Base-by-base conservation (phyloP, 2,329 filamentous ascomycete species). In the Botrytis medusae region DNA sequence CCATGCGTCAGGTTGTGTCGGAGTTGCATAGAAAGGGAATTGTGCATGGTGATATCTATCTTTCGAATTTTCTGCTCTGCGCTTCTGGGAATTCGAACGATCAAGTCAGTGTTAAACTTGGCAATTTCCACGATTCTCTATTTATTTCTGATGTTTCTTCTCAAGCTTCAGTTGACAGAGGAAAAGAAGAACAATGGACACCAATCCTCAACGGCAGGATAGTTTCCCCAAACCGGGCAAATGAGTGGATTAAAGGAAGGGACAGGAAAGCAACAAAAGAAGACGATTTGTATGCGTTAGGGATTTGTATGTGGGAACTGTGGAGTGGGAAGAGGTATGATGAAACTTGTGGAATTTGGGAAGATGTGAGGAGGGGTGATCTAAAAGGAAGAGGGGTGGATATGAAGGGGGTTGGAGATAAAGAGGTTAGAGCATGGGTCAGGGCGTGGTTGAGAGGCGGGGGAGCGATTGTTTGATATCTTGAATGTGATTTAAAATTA, bases 261-360 rank as follows among this genome's bases (percentile, higher is more conserved):
- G 68, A 70, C 40, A 34, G 68, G 4, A 60, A 40, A 18, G 32
- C 54, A 22, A 40, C 20, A 7, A 37, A 20, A n/a, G 68, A 61
- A 32, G 57, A 51, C 12, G 57, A 62, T 51, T n/a, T 71, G 8
- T 71, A 61, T n/a, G 57, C 68, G 20, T 34, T 48, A 32, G 68
- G 32, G 4, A 62, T 51, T 6, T 62, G 68, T 37, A 25, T 62
- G 18, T 71, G 42, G 42, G 68, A 51, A 16, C 8, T 48, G 6
- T 61, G 68, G 68, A 70, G 37, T 5, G 54, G 68, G 2, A 70
- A 32, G 37, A 34, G 37, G 32, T 61, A 70, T 10, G 67, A 54
- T 18, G 67, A 51, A 37, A 12, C 7, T 22, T 18, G 65, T 32
- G 29, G 32, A 1, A 14, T 60, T 32, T 69, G 40, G 44, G 54